phyloP scores from a whole-genome alignment of 2,329 filamentous ascomycete genomes.

The Xylariaceae sp. region DNA sequence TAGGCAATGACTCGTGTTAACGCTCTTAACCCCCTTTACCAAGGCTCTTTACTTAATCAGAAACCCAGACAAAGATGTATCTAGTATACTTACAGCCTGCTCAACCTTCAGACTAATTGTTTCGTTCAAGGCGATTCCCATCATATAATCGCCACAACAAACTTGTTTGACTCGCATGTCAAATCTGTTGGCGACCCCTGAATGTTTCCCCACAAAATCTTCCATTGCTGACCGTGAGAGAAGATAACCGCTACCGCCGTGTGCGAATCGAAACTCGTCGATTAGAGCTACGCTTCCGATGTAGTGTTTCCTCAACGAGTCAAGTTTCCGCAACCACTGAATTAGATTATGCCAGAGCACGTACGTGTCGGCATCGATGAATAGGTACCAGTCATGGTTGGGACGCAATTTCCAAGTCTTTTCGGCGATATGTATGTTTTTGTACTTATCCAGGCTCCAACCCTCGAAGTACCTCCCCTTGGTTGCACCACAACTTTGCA shows the following conservation, averaged over 20 bases:
- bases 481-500: constrained; percentile 47
- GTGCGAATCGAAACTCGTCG: constrained; percentile 50
- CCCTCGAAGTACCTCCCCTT: constrained; percentile 38
- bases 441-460: constrained; percentile 64
- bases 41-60: no score
- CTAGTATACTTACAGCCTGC: constrained; percentile 45
- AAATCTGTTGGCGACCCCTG: constrained; percentile 49
- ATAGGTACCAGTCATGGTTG: constrained; percentile 61
- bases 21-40: neutral
- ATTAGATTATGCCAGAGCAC: constrained; percentile 56
- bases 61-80: no score
- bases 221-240: constrained; percentile 56
- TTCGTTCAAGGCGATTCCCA: constrained; percentile 50
- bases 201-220: constrained; percentile 45
- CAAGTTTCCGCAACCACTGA: constrained; percentile 49
- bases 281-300: constrained; percentile 53
- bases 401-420: constrained; percentile 55
- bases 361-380: constrained; percentile 62
- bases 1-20: constrained; percentile 26
- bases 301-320: constrained; percentile 49
- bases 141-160: constrained; percentile 57
- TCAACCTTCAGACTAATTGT: constrained; percentile 45
- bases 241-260: constrained; percentile 60
- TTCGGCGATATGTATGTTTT: constrained; percentile 62
- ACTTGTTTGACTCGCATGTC: constrained; percentile 44